Conservation (phyloP, 176 grass and related monocot genomes). For the Lolium multiflorum region DNA sequence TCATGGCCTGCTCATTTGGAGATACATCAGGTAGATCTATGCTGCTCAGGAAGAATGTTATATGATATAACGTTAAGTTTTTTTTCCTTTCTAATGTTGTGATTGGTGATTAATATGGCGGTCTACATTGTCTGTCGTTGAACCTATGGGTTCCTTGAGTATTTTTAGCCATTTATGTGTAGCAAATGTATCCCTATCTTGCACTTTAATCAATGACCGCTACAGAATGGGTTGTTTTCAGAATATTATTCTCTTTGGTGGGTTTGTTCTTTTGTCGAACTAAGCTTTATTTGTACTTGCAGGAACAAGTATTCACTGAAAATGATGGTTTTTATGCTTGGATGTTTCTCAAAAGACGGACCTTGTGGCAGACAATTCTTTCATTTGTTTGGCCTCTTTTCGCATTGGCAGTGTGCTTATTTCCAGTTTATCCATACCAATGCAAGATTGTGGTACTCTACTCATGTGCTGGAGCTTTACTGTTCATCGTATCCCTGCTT, state of each 20-base stretch:
- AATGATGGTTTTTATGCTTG: slow-evolving; percentile 98
- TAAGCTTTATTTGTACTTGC: slow-evolving; percentile 46
- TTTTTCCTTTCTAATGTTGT: neutral
- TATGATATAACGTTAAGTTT: slow-evolving; percentile 1
- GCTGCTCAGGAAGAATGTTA: neutral
- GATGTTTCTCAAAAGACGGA: slow-evolving; percentile 96
- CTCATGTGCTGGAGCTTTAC: slow-evolving; percentile 85
- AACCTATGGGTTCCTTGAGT: neutral
- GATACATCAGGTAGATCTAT: slow-evolving; percentile 78
- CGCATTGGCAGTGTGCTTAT: slow-evolving; percentile 92
- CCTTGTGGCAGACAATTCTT: slow-evolving; percentile 96
- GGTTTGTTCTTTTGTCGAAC: slow-evolving; percentile 31
- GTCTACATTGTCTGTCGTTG: neutral
- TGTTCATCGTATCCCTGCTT: slow-evolving; percentile 89
- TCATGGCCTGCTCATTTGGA: slow-evolving; percentile 99
- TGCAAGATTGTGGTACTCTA: slow-evolving; percentile 99
- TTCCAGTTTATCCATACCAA: slow-evolving; percentile 99
- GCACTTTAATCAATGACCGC: neutral
- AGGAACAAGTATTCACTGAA: slow-evolving; percentile 93
- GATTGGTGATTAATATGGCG: neutral
- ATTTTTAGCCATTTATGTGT: slow-evolving; percentile 33
- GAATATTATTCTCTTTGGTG: neutral
- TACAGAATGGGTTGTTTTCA: slow-evolving; percentile 24
- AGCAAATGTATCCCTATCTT: slow-evolving; percentile 6
- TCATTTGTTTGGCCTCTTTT: slow-evolving; percentile 97